Evolutionary conservation across 352 stramenopile genomes (phyloP), one percentile per base, ranked within the genome.

Genomic region (Globisporangium acanthophoron): DNA sequence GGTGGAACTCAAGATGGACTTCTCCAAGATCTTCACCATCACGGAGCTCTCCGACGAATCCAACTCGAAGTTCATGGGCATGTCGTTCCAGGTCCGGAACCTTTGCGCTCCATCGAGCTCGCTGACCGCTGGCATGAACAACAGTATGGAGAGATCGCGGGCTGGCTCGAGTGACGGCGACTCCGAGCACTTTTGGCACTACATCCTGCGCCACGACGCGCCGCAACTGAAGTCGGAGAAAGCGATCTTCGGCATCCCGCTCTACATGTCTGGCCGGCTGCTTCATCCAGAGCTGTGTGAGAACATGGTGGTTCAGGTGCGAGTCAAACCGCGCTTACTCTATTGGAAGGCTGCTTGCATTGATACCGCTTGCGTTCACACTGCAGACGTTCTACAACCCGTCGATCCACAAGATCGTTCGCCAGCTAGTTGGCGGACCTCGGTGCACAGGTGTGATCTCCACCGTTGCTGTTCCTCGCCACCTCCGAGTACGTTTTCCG

Each of bases 61-160:
- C 31, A 94, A 94, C 54, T 94, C 85, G n/a, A 94, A 92, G 64
- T 92, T 91, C 49, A 74, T 94, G 49, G 84, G 84, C 4, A 92
- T 83, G 56, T 83, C 76, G 20, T 90, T 90, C 58, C 74, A 92
- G 50, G 50, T 87, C 3, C 63, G 69, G 15, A 66, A 74, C 37
- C 48, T 78, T 16, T 43, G 27, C 15, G 35, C 44, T 27, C 37
- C n/a, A 6, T 40, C 35, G 5, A 39, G 12, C 12, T 20, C 45
- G 6, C 33, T 45, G 0, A 12, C 15, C 29, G 13, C 48, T 24
- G 15, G 2, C 11, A 31, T 12, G 11, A 20, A 27, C 16, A 50
- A 21, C 24, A 13, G 37, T 15, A 21, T 6, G 37, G 37, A 43
- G 37, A 43, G 13, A 43, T 4, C 12, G 13, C 37, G 13, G 3